These are phyloP conservation scores for Fusarium transvaalense DNA, from an alignment of 2,329 filamentous ascomycete genomes.

Conservation along the genomic window DNA sequence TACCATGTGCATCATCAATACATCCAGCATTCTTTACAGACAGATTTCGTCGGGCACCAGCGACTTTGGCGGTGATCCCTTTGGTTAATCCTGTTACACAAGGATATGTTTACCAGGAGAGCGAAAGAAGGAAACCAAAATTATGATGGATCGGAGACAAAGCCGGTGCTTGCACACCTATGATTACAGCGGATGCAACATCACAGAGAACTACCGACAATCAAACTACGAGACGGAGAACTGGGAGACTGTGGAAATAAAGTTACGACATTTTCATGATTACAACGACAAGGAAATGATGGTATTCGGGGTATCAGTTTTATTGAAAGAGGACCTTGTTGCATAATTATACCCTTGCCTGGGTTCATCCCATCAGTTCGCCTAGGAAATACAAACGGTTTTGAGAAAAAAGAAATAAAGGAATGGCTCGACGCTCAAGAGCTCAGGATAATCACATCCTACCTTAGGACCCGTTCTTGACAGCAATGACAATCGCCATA, in stretches of 20 bases:
- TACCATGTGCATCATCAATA: conserved; percentile 63
- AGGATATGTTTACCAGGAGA: conserved; percentile 71
- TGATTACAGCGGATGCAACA: not conserved
- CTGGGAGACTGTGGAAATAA: too few species aligned
- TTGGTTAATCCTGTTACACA: conserved; percentile 65
- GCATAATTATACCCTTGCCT: conserved; percentile 45
- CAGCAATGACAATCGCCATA: conserved; percentile 66
- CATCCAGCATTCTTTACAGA: conserved; percentile 84
- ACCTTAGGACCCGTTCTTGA: conserved; percentile 58
- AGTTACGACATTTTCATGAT: conserved; percentile 11
- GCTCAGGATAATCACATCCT: conserved; percentile 6
- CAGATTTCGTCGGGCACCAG: conserved; percentile 68
- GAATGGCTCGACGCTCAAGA: conserved; percentile 26
- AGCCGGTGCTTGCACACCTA: not conserved
- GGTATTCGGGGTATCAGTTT: conserved; percentile 27
- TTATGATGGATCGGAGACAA: conserved; percentile 50
- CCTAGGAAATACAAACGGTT: conserved; percentile 39
- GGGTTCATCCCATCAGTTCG: conserved; percentile 40
- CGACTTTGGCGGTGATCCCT: conserved; percentile 45
- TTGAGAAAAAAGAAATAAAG: conserved; percentile 38
- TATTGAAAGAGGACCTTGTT: conserved; percentile 42
- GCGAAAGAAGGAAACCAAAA: conserved; percentile 49
- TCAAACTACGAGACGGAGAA: not conserved
- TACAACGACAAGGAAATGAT: not conserved
- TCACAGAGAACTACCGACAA: not conserved